Conservation (phyloP, 2,329 filamentous ascomycete species). For the Venturia effusa region DNA sequence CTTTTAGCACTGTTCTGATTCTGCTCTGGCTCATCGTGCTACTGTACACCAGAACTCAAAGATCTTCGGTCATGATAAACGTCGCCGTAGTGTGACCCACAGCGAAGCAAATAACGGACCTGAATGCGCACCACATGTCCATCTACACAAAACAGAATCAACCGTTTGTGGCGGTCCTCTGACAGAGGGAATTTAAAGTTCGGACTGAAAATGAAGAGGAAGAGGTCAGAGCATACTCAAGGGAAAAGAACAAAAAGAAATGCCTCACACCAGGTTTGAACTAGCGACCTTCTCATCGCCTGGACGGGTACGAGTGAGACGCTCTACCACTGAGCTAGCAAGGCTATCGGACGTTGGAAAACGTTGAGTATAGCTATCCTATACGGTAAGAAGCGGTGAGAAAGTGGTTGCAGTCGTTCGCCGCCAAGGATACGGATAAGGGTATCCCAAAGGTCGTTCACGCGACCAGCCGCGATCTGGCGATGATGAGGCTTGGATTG, state of each 20-base stretch:
- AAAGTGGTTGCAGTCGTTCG: neutral
- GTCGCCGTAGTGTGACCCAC: neutral
- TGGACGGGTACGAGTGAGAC: neutral
- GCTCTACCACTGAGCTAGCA: constrained; percentile 2
- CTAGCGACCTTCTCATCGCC: neutral
- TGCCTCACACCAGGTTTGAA: neutral
- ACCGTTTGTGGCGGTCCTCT: neutral
- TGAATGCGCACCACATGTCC: neutral
- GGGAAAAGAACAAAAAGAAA: neutral
- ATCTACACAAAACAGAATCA: neutral
- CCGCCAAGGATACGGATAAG: neutral
- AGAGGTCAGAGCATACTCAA: neutral
- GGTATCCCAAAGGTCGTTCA: no score
- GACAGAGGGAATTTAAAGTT: neutral
- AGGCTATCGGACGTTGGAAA: no score
- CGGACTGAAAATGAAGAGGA: neutral
- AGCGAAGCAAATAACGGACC: neutral
- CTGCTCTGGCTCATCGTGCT: no score
- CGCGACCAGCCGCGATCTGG: neutral
- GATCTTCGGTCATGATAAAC: no score
- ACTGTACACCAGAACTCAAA: no score
- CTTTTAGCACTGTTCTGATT: no score
- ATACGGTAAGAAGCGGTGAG: neutral
- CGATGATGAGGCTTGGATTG: neutral
- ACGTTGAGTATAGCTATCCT: neutral